These are phyloP conservation scores for Pythium dissotocum DNA, from an alignment of 352 stramenopile genomes.

Conservation along the genomic window DNA sequence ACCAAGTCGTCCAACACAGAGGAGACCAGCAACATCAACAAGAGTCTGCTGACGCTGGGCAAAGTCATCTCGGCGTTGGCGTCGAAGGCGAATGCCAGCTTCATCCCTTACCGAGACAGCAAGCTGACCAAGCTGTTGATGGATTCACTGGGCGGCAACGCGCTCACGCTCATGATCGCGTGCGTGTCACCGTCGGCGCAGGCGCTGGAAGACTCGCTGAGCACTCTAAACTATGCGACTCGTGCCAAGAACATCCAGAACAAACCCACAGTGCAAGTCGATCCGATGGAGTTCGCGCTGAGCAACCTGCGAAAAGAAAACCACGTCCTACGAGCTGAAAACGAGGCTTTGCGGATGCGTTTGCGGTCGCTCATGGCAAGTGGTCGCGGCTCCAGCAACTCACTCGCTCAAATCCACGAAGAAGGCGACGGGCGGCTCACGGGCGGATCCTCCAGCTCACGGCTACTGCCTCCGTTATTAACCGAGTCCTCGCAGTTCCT, in stretches of 20 bases:
- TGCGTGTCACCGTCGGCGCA: constrained; percentile 67
- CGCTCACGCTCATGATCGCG: constrained; percentile 82
- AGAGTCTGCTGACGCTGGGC: constrained; percentile 74
- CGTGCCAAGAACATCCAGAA: constrained; percentile 87
- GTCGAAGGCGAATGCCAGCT: constrained; percentile 41
- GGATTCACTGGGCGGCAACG: constrained; percentile 81
- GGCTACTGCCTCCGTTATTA: constrained; percentile 33
- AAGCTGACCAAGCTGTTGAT: constrained; percentile 88
- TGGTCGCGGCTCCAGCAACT: constrained; percentile 10
- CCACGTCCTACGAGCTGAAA: constrained; percentile 50
- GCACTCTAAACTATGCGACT: constrained; percentile 84
- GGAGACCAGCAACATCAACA: constrained; percentile 87
- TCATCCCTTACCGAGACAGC: constrained; percentile 84
- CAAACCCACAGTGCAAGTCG: constrained; percentile 69
- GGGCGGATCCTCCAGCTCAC: constrained; percentile 30
- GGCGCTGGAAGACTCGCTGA: constrained; percentile 76
- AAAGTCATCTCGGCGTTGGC: constrained; percentile 85
- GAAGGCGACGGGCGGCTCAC: background rate
- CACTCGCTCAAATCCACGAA: constrained; percentile 21
- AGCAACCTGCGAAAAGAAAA: constrained; percentile 70
- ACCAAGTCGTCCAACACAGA: constrained; percentile 70
- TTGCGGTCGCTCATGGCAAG: constrained; percentile 32
- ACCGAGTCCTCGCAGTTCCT: constrained; percentile 28
- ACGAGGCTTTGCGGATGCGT: constrained; percentile 56
- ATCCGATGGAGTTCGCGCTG: constrained; percentile 61